Percentiles rank a stretch among this genome's conserved stretches.
Evolutionary conservation across 192 early-diverging fungal species (phyloP).

Genomic region (Linnemannia hyalina): DNA sequence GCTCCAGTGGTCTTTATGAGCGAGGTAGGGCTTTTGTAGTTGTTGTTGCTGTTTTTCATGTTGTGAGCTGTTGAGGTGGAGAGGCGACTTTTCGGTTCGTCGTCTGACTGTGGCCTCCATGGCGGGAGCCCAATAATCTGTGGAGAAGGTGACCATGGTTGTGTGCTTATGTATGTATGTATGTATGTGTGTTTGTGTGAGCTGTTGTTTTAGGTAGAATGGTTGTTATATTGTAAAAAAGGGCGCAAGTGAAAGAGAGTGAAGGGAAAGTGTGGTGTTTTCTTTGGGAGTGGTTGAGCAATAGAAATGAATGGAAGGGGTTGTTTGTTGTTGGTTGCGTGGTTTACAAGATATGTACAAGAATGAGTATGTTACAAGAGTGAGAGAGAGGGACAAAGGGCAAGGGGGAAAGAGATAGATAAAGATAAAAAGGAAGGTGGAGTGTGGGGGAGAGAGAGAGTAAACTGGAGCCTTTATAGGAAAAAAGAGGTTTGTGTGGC

Average conservation of each 20-base stretch:
- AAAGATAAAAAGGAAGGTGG: not conserved
- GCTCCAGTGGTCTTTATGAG: constrained; percentile 22
- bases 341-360: not conserved
- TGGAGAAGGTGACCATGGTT: constrained; percentile 60
- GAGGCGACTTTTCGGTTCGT: constrained; percentile 50
- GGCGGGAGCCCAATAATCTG: constrained; percentile 63
- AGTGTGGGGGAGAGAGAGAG: too few species aligned
- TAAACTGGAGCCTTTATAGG: not conserved
- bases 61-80: constrained; percentile 10
- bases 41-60: not conserved
- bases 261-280: constrained; percentile 1
- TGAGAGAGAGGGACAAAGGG: not conserved
- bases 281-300: not conserved
- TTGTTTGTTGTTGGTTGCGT: not conserved
- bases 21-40: constrained; percentile 1
- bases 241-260: not conserved
- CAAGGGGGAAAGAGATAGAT: not conserved
- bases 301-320: too few species aligned
- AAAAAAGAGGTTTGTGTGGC: not conserved
- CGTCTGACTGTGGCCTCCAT: constrained; percentile 61
- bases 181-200: constrained; percentile 14
- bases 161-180: constrained; percentile 1
- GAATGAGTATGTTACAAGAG: not conserved
- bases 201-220: not conserved
- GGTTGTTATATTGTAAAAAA: not conserved